A percentile compares a stretch with the other conserved stretches of the same genome.
Conservation (phyloP, 495 filamentous ascomycete genomes). For the Letharia columbiana region DNA sequence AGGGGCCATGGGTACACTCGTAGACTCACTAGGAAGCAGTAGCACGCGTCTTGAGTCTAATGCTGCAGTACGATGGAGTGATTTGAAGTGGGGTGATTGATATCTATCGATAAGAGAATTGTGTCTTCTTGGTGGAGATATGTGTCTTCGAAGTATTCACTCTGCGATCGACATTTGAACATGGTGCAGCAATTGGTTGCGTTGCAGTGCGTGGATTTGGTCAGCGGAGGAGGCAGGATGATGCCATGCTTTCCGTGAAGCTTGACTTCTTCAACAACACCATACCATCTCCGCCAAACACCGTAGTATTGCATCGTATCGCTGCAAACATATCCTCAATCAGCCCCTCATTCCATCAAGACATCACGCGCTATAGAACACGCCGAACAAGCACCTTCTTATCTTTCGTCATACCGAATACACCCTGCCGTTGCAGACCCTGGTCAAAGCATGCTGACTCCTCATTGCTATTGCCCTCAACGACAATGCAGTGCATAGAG, state of each 20-base stretch:
- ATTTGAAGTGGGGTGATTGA: background rate
- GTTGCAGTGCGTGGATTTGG: background rate
- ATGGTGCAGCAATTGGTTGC: background rate
- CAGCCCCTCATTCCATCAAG: no score
- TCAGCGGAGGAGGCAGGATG: background rate
- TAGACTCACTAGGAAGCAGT: no score
- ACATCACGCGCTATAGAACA: background rate
- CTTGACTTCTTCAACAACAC: background rate
- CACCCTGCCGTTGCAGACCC: background rate
- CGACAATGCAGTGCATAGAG: background rate
- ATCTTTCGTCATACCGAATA: background rate
- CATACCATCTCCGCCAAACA: background rate
- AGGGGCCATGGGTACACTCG: slow-evolving; percentile 1
- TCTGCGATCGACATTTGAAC: background rate
- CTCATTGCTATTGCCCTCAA: background rate
- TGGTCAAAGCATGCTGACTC: background rate
- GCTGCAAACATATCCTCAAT: background rate
- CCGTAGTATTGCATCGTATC: background rate
- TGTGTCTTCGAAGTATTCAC: background rate
- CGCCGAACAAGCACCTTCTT: background rate
- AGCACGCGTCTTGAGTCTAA: background rate
- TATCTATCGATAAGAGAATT: background rate
- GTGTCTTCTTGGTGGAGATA: background rate
- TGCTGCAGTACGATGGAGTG: background rate
- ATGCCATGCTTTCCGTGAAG: slow-evolving; percentile 10